Conservation (phyloP, 371 early-diverging fungal genomes). For the Haplosporangium sp. region DNA sequence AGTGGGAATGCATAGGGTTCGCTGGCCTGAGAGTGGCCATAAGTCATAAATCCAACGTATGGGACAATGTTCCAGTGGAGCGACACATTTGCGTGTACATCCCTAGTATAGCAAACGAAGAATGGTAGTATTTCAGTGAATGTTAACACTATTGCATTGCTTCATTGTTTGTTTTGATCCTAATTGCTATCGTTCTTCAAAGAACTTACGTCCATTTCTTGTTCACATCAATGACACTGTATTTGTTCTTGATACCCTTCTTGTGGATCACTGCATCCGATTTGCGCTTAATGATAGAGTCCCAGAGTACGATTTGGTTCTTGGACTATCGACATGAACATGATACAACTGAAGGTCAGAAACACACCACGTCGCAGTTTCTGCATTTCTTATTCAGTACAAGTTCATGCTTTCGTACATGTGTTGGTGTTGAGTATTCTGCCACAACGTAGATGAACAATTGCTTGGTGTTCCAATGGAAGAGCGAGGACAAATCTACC, state of each 20-base stretch:
- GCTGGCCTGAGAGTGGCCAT: conserved; percentile 57
- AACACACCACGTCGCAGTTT: conserved; percentile 7
- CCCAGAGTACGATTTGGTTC: conserved; percentile 94
- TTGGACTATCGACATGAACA: conserved; percentile 36
- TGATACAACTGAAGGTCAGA: background rate
- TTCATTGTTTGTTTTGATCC: background rate
- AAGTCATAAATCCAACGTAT: conserved; percentile 81
- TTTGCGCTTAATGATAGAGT: conserved; percentile 82
- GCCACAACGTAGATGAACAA: conserved; percentile 89
- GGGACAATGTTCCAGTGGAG: conserved; percentile 92
- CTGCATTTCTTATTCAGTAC: background rate
- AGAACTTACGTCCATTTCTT: conserved; percentile 73
- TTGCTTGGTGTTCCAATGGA: conserved; percentile 98
- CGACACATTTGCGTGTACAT: conserved; percentile 75
- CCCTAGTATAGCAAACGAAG: conserved; percentile 44
- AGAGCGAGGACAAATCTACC: conserved; percentile 84
- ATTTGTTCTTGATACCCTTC: conserved; percentile 77
- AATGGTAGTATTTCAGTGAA: conserved; percentile 1
- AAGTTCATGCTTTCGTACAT: conserved; percentile 56
- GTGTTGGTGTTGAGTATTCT: conserved; percentile 79
- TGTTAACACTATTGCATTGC: background rate
- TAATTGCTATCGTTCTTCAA: conserved; percentile 13
- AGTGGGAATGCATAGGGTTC: conserved; percentile 47
- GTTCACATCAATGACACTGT: conserved; percentile 75
- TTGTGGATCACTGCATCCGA: conserved; percentile 74